Evolutionary conservation across 805 yeast genomes (phyloP), one percentile per base, ranked within the genome.

Genomic region (Cyberlindnera japonica): DNA sequence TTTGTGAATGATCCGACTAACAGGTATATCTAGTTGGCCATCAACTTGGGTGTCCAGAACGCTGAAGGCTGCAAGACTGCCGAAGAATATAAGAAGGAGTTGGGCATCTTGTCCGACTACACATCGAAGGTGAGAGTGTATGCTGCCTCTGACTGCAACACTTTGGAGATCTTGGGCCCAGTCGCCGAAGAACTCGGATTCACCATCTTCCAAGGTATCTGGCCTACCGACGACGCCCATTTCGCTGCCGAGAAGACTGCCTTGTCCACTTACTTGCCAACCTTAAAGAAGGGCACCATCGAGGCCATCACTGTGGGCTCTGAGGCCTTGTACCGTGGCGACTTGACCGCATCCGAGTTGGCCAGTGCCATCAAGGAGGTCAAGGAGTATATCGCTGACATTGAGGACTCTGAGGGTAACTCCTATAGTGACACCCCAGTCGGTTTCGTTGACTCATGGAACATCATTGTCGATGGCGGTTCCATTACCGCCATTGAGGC

Each of bases 391-490:
- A 60, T 91, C 43, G 59, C 70, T 23, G 73, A 62, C 49, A 79
- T 90, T 61, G 69, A 71, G 44, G 96, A 88, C 66, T 81, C 82
- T 58, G 71, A 86, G 54, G 98, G 97, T 55, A 69, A 81, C 56
- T 77, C 91, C 19, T 89, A 83, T 65, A 58, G 73, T 40, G 74
- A 73, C 49, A 73, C 75, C 35, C 86, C 79, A 47, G 96, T 91
- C 49, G 98, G 98, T 50, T 81, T 90, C 43, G 97, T 88, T 50
- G 98, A 91, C 67, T 89, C 97, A 2, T 91, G 98, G 98, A 86
- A 91, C 65, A 74, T 85, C 48, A 64, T 86, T 48, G 96, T 89
- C 51, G 95, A 87, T 57, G 93, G 83, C 57, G 78, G 72, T 52
- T 71, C 81, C 50, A 55, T 67, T 37, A 77, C 83, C 19, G 95